Evolutionary conservation across 495 filamentous ascomycete genomes (phyloP).

Genomic region (Penicillium bovifimosum): DNA sequence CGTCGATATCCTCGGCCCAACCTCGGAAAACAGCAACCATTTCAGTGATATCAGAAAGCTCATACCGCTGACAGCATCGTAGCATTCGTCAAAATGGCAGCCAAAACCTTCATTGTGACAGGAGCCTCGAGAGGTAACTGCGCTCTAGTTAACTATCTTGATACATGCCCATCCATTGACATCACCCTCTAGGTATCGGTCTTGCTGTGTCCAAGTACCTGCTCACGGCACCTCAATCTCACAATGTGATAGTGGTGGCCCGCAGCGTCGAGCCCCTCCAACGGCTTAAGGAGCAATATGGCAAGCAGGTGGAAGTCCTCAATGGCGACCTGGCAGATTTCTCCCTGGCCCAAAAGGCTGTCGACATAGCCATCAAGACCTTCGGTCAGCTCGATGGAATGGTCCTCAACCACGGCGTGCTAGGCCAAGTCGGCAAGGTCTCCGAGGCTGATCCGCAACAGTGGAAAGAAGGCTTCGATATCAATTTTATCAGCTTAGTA

Average conservation of each 20-base stretch:
- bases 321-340: slow-evolving; percentile 69
- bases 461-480: slow-evolving; percentile 72
- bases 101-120: slow-evolving; percentile 58
- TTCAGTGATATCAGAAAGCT: not conserved
- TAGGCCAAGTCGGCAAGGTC: slow-evolving; percentile 73
- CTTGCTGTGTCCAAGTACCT: slow-evolving; percentile 70
- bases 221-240: slow-evolving; percentile 49
- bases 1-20: not conserved
- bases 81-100: slow-evolving; percentile 23
- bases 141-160: not conserved
- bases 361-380: slow-evolving; percentile 54
- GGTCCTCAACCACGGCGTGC: slow-evolving; percentile 80
- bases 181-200: slow-evolving; percentile 62
- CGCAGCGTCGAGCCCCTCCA: slow-evolving; percentile 63
- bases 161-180: not conserved
- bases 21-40: not conserved
- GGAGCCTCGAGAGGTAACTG: slow-evolving; percentile 55
- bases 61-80: not conserved
- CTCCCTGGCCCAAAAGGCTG: slow-evolving; percentile 54
- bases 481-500: slow-evolving; percentile 78
- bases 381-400: slow-evolving; percentile 77
- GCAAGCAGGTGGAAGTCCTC: slow-evolving; percentile 63
- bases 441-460: slow-evolving; percentile 57
- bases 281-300: slow-evolving; percentile 58
- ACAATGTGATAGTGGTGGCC: slow-evolving; percentile 73